A percentile compares a stretch with the other conserved stretches of the same genome.
These are phyloP conservation scores for Coniella lustricola DNA, from an alignment of 2,329 filamentous ascomycete genomes.

Conservation along the genomic window DNA sequence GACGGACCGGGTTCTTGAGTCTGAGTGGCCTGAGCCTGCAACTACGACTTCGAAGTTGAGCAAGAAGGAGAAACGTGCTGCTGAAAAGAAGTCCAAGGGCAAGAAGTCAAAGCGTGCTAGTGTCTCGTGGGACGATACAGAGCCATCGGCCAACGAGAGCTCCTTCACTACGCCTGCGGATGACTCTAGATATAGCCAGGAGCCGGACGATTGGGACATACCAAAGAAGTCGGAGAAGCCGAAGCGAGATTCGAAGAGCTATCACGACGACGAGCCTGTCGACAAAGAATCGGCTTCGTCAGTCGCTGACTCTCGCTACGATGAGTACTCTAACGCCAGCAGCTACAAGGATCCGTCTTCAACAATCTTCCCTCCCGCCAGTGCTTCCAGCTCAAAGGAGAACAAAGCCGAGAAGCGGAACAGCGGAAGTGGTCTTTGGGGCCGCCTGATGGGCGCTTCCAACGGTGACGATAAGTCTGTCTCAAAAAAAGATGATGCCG, in stretches of 20 bases:
- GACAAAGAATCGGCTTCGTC: slow-evolving; percentile 44
- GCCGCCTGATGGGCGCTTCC: slow-evolving; percentile 36
- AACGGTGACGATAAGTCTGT: slow-evolving; percentile 31
- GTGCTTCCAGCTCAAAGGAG: slow-evolving; percentile 24
- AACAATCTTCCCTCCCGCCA: slow-evolving; percentile 34
- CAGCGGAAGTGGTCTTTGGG: slow-evolving; percentile 38
- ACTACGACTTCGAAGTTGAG: slow-evolving; percentile 28
- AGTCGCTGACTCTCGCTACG: slow-evolving; percentile 35
- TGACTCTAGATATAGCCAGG: slow-evolving; percentile 23
- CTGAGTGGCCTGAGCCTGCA: slow-evolving; percentile 8
- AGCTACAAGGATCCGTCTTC: slow-evolving; percentile 42
- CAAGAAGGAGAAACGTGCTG: slow-evolving; percentile 36
- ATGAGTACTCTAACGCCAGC: slow-evolving; percentile 30
- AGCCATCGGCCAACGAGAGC: slow-evolving; percentile 22
- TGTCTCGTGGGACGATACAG: slow-evolving; percentile 16
- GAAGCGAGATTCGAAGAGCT: slow-evolving; percentile 24
- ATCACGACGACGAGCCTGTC: slow-evolving; percentile 28
- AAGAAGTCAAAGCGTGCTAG: slow-evolving; percentile 14
- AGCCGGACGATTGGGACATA: slow-evolving; percentile 26
- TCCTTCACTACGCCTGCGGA: slow-evolving; percentile 25
- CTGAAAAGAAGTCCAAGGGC: slow-evolving; percentile 22
- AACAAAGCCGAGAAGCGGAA: slow-evolving; percentile 31
- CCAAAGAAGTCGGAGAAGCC: slow-evolving; percentile 27
- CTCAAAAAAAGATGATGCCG: slow-evolving; percentile 55
- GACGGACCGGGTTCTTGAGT: slow-evolving; percentile 17